Evolutionary conservation across 306 rosid genomes (phyloP).

Genomic region (Vigna nakashimae): DNA sequence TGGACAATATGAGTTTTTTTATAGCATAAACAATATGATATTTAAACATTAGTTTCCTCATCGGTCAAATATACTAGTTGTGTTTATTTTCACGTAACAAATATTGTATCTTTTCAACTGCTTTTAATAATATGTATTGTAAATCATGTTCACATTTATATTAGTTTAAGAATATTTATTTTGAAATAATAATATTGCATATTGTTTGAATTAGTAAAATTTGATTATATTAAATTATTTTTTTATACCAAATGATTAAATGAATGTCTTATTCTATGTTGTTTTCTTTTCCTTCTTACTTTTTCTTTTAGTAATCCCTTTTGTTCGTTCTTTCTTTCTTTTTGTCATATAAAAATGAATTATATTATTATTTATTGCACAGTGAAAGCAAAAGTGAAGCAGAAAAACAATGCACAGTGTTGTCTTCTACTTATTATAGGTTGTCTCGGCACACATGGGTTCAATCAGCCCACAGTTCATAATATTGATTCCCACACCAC

Average conservation of each 20-base stretch:
- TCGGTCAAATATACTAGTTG: no score
- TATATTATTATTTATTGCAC: not conserved
- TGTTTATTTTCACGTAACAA: no score
- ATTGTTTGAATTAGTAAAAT: no score
- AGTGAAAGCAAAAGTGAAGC: not conserved
- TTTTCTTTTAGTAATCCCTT: not conserved
- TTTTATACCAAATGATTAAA: not conserved
- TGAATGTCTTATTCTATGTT: not conserved
- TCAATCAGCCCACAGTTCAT: slow-evolving; percentile 19
- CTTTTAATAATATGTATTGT: no score
- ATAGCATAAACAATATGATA: no score
- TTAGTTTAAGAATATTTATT: no score
- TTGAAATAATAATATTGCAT: no score
- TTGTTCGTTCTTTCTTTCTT: not conserved
- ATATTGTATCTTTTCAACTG: no score
- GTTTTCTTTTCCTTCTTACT: not conserved
- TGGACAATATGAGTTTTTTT: no score
- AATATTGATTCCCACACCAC: not conserved
- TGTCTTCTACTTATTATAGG: not conserved
- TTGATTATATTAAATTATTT: no score
- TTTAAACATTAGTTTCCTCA: no score
- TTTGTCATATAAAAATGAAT: not conserved
- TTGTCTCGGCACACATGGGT: not conserved
- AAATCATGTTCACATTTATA: no score
- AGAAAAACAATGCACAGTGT: not conserved